These are phyloP conservation scores for Tetrahymena borealis DNA, from an alignment of 73 alveolate genomes.

Conservation along the genomic window DNA sequence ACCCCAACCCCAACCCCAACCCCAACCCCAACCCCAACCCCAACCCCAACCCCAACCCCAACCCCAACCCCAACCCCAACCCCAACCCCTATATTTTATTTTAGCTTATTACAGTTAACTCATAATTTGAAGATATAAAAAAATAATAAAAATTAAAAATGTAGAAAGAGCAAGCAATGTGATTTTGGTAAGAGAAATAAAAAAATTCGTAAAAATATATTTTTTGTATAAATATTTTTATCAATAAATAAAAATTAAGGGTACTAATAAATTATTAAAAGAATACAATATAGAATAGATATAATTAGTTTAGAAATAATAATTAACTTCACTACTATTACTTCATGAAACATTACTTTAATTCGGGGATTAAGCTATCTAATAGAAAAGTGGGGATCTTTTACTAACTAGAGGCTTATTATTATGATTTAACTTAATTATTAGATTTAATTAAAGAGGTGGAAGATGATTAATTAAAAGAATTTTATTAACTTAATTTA, in stretches of 20 bases:
- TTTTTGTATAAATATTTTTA: no score
- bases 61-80: not conserved
- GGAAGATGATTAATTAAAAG: no score
- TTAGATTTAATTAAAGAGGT: not conserved
- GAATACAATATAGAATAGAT: not conserved
- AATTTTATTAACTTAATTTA: no score
- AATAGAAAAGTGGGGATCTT: not conserved
- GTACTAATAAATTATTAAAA: no score
- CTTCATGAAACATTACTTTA: not conserved
- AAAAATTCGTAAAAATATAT: no score
- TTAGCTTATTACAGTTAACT: not conserved
- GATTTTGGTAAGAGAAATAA: no score
- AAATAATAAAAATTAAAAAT: not conserved
- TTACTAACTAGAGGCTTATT: not conserved
- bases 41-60: not conserved
- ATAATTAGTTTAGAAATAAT: not conserved
- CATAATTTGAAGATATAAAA: no score
- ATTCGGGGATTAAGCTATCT: not conserved
- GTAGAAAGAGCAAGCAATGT: no score
- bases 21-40: slow-evolving; percentile 1
- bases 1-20: not conserved
- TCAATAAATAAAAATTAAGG: no score
- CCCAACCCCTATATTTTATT: not conserved
- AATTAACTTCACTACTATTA: not conserved
- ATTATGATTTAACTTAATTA: not conserved